A percentile compares a stretch with the other conserved stretches of the same genome.
These are phyloP conservation scores for Lasiodiplodia theobromae DNA, from an alignment of 2,329 filamentous ascomycete species.

Conservation along the genomic window DNA sequence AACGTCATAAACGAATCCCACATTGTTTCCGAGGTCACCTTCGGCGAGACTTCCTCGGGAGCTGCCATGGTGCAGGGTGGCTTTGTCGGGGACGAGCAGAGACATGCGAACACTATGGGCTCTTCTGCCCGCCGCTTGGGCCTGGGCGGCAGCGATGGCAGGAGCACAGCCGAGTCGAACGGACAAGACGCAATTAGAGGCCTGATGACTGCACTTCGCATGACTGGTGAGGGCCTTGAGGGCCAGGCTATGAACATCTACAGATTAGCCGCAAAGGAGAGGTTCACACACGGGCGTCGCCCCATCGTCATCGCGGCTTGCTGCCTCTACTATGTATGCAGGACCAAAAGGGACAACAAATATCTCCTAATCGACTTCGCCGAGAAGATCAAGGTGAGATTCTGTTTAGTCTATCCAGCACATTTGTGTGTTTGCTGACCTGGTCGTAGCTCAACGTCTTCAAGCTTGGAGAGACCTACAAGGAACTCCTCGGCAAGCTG, in stretches of 20 bases:
- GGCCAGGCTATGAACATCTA: conserved; percentile 52
- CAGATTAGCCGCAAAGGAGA: conserved; percentile 64
- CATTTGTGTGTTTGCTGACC: neutral
- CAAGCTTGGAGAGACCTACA: conserved; percentile 88
- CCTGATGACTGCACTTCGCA: conserved; percentile 48
- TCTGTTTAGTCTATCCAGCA: neutral
- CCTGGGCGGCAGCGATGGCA: conserved; percentile 59
- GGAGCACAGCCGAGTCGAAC: conserved; percentile 70
- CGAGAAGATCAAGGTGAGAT: conserved; percentile 69
- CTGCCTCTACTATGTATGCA: conserved; percentile 84
- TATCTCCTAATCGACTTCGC: conserved; percentile 96
- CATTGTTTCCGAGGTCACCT: conserved; percentile 90
- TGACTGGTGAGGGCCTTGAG: conserved; percentile 43
- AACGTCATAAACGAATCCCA: conserved; percentile 83
- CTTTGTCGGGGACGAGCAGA: conserved; percentile 85
- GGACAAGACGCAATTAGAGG: conserved; percentile 52
- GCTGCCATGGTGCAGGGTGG: conserved; percentile 91
- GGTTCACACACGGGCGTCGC: conserved; percentile 72
- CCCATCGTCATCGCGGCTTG: conserved; percentile 82
- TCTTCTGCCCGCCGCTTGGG: conserved; percentile 43
- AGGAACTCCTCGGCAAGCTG: conserved; percentile 73
- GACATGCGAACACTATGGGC: conserved; percentile 71
- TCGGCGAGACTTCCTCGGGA: conserved; percentile 85
- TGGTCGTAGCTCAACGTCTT: conserved; percentile 80
- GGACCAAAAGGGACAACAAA: conserved; percentile 78